Evolutionary conservation across 257 asterid genomes (phyloP), one percentile per base, ranked within the genome.

Genomic region (Ehretia macrophylla): DNA sequence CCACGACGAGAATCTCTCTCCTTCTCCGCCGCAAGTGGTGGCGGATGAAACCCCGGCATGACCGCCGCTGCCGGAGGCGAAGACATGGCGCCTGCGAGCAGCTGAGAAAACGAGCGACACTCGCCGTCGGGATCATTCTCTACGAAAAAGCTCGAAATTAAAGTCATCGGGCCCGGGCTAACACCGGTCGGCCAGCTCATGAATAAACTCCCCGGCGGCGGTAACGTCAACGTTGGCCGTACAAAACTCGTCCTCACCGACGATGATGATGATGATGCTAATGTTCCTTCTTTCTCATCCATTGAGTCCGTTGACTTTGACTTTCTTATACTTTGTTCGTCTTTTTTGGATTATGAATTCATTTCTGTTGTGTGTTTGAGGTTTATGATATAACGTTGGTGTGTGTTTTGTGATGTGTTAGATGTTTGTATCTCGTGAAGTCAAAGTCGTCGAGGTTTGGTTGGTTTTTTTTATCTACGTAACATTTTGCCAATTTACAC

Each of bases 111-210:
- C 4, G 98, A 85, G 35, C 86, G 84, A 75, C 72, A 81, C 48
- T 81, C 94, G 20, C 67, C 62, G 32, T 77, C 84, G 8, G 91
- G 79, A 66, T 90, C 96, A 62, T 76, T 84, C 19, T 84, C 91
- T 10, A 91, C 68, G 37, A 90, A 90, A 56, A 87, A 90, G 50
- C 70, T 83, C 17, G 98, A 83, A 0, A 83, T 88, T 42, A 87
- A 52, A 56, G 81, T 73, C 98, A 87, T 78, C 66, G 96, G 95
- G 51, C 94, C 94, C 0, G 98, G 96, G 59, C 96, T 90, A 13
- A 67, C 78, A 11, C 44, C 44, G 0, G 81, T 85, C 14, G 70
- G 23, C 35, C 77, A 87, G 53, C 50, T 78, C 14, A 75, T 91
- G 40, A 76, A 55, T 22, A 88, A 62, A 55, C 57, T 79, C 32